Evolutionary conservation across 2,329 filamentous ascomycete species (phyloP), one percentile per base, ranked within the genome.

Genomic region (Fusarium sp.): DNA sequence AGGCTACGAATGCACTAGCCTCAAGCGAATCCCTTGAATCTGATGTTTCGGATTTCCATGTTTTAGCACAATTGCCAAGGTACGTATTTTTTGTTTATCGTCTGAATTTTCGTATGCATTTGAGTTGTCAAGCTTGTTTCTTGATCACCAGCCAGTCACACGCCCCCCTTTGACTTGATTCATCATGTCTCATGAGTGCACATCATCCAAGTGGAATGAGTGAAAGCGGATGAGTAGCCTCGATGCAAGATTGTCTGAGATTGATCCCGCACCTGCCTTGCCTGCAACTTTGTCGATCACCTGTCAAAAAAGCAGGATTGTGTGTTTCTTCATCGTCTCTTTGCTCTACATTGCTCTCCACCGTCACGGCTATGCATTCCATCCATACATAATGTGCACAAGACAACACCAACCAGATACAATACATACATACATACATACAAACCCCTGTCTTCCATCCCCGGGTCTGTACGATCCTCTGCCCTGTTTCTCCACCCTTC

Each of bases 11-110:
- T 52, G 65, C 60, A 66, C 66, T 64, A 68, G 65, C 51, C 51
- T 51, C 40, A 54, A 66, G 61, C 51, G 49, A 66, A 45, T 51
- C 43, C 55, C 63, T 62, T 66, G 46, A 62, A 66, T 43, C 57
- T 51, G 51, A 51, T 68, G 66, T 68, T 68, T 68, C 56, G 61
- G 55, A 68, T 68, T 69, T 66, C 46, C 61, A 66, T 57, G 51
- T 62, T 68, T 53, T 68, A 62, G 54, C n/a, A 64, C 11, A 43
- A 37, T 29, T 43, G 36, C 41, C 50, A 54, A 57, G 65, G 31
- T 33, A 68, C 65, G 66, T 68, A 63, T 52, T 61, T 40, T 14
- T 31, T 27, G 40, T 64, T 35, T 31, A 36, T 63, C 37, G 36
- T 42, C 39, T 51, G 54, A 45, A 61, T 55, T 35, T 54, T 51